phyloP scores from a whole-genome alignment of 371 early-diverging fungal genomes.

The Mortierella sp. region DNA sequence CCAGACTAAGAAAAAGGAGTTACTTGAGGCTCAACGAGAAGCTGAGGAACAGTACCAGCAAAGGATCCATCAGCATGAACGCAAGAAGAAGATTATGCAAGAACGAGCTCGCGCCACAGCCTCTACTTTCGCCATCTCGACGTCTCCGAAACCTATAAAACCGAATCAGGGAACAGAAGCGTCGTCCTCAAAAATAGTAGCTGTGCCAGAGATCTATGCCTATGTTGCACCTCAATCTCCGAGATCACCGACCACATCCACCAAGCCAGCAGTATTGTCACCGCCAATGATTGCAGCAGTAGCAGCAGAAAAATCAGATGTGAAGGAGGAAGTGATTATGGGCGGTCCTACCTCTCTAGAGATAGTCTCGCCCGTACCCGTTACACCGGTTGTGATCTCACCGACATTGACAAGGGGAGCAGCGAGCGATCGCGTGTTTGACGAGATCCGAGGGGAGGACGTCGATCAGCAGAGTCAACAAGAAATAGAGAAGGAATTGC shows the following conservation, averaged over 20 bases:
- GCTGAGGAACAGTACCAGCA: slow-evolving; percentile 52
- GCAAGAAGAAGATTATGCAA: slow-evolving; percentile 45
- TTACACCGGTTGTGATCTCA: slow-evolving; percentile 14
- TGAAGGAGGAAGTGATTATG: not conserved
- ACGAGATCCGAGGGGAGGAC: not conserved
- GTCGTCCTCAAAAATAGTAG: too few species aligned
- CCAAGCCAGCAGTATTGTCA: not conserved
- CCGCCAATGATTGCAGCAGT: not conserved
- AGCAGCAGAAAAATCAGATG: not conserved
- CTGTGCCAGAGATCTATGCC: slow-evolving; percentile 1
- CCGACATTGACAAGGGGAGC: slow-evolving; percentile 41
- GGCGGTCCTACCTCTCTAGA: slow-evolving; percentile 1
- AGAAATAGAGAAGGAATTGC: slow-evolving; percentile 38
- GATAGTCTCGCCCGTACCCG: slow-evolving; percentile 31
- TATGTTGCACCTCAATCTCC: slow-evolving; percentile 18
- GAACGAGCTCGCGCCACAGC: slow-evolving; percentile 53
- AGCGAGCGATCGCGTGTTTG: not conserved
- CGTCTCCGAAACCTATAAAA: slow-evolving; percentile 2
- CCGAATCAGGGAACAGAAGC: not conserved
- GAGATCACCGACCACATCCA: not conserved
- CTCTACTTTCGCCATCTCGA: slow-evolving; percentile 44
- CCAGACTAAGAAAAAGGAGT: slow-evolving; percentile 64
- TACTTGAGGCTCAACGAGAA: slow-evolving; percentile 60
- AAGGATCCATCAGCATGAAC: slow-evolving; percentile 44
- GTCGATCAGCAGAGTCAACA: slow-evolving; percentile 25